A percentile compares a stretch with the other conserved stretches of the same genome.
These are phyloP conservation scores for Sarcomyxa edulis DNA, from an alignment of 768 basidiomycete genomes.

Conservation along the genomic window DNA sequence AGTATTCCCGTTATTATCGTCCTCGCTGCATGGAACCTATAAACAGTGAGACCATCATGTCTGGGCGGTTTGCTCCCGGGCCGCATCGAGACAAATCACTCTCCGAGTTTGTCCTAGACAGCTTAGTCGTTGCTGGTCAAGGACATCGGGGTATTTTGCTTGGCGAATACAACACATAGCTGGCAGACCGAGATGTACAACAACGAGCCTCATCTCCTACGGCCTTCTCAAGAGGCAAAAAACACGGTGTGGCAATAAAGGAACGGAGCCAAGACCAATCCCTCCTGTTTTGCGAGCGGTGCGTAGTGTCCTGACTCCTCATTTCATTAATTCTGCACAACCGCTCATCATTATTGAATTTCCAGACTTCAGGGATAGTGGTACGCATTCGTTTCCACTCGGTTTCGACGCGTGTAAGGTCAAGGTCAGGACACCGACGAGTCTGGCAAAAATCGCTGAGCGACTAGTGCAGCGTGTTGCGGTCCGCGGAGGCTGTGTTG, in stretches of 20 bases:
- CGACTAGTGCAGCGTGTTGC: too few species aligned
- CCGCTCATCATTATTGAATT: slow-evolving; percentile 74
- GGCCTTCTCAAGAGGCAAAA: slow-evolving; percentile 29
- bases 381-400: slow-evolving; percentile 68
- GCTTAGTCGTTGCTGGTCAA: slow-evolving; percentile 34
- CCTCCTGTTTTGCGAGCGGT: too few species aligned
- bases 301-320: too few species aligned
- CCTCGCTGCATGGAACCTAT: slow-evolving; percentile 11
- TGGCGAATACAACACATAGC: slow-evolving; percentile 26
- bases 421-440: slow-evolving; percentile 58
- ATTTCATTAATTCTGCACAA: too few species aligned
- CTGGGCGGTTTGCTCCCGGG: neutral
- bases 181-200: slow-evolving; percentile 6
- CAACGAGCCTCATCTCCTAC: slow-evolving; percentile 31
- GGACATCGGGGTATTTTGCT: slow-evolving; percentile 28
- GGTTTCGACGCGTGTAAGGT: slow-evolving; percentile 60
- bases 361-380: slow-evolving; percentile 78
- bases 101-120: slow-evolving; percentile 33
- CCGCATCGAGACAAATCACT: neutral
- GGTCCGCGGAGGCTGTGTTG: too few species aligned
- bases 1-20: slow-evolving; percentile 25
- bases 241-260: slow-evolving; percentile 1
- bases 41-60: neutral
- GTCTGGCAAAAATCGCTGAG: too few species aligned
- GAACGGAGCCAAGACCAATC: too few species aligned